Conservation (phyloP, 176 grass and related monocot genomes). For the Zea luxurians region DNA sequence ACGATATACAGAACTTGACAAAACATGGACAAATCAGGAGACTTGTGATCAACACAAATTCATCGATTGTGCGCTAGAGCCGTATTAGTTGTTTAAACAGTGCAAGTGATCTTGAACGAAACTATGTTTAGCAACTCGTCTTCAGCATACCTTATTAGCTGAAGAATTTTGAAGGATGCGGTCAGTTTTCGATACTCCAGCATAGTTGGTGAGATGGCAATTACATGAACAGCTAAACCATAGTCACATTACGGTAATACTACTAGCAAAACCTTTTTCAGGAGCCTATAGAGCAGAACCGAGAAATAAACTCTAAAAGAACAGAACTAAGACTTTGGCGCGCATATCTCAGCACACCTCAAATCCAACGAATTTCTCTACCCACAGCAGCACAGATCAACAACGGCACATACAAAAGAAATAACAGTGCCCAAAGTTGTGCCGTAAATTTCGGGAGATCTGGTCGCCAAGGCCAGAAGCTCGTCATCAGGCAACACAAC, state of each 20-base stretch:
- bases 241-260: background rate
- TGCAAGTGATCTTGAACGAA: background rate
- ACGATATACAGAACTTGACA: background rate
- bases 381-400: background rate
- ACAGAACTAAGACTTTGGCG: background rate
- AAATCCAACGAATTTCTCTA: conserved; percentile 30
- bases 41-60: background rate
- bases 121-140: background rate
- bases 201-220: background rate
- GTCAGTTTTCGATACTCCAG: background rate
- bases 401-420: background rate
- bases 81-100: background rate
- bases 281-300: background rate
- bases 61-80: background rate
- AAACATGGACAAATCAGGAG: background rate
- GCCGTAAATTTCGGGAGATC: conserved; percentile 33
- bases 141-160: background rate
- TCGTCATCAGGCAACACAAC: background rate
- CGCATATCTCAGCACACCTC: background rate
- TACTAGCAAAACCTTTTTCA: background rate
- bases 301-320: background rate
- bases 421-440: background rate
- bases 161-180: background rate
- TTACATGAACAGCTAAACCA: background rate
- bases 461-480: background rate